Conservation (phyloP, 2,329 filamentous ascomycete species). For the Penicillium olsonii region DNA sequence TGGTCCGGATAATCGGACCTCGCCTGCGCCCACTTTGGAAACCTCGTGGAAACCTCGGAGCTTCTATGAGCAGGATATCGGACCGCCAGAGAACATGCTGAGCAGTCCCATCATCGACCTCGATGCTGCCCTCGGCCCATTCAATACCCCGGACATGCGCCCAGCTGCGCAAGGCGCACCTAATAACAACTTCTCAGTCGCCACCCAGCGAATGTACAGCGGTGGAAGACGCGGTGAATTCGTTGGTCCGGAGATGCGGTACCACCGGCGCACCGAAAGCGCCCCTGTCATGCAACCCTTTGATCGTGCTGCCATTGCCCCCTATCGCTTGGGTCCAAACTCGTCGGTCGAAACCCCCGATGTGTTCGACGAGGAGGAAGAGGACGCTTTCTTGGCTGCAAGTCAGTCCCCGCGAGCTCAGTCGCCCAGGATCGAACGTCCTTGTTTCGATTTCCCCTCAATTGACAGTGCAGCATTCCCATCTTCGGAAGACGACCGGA, state of each 20-base stretch:
- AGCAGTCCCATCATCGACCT: conserved; percentile 82
- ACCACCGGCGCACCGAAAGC: conserved; percentile 53
- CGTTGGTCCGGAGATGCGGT: conserved; percentile 51
- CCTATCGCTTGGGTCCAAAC: conserved; percentile 40
- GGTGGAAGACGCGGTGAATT: conserved; percentile 50
- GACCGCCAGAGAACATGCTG: conserved; percentile 63
- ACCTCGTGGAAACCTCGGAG: conserved; percentile 46
- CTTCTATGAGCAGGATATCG: conserved; percentile 43
- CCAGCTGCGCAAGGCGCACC: conserved; percentile 27
- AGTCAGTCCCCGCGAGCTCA: conserved; percentile 30
- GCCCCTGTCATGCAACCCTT: conserved; percentile 52
- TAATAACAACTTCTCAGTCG: conserved; percentile 43
- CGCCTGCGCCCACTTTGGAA: conserved; percentile 32
- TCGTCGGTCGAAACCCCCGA: conserved; percentile 45
- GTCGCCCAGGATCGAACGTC: conserved; percentile 23
- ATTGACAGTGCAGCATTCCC: conserved; percentile 9
- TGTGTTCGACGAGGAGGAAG: conserved; percentile 54
- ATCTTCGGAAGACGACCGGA: conserved; percentile 18
- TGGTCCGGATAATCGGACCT: conserved; percentile 15
- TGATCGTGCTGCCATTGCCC: conserved; percentile 43
- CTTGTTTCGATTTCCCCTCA: conserved; percentile 5
- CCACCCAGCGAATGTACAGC: conserved; percentile 51
- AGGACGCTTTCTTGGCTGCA: conserved; percentile 51
- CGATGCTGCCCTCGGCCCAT: conserved; percentile 88
- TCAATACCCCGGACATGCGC: conserved; percentile 68